These are phyloP conservation scores for Claviceps arundinis DNA, from an alignment of 2,329 filamentous ascomycete genomes.

Conservation along the genomic window DNA sequence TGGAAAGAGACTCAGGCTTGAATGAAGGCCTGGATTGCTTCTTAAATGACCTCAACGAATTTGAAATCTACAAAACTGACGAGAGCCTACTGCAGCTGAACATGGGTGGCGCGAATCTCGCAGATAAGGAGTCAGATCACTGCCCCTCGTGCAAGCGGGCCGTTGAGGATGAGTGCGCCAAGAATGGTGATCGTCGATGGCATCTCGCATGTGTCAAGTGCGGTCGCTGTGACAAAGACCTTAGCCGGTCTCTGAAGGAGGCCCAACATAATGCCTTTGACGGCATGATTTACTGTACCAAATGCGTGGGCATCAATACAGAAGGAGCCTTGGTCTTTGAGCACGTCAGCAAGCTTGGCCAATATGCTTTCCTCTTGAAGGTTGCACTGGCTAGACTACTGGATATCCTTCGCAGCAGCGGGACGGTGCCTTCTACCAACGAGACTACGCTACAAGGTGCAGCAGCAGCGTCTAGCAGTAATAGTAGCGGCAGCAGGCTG, in stretches of 20 bases:
- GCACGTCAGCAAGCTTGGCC: constrained; percentile 72
- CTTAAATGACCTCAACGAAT: constrained; percentile 66
- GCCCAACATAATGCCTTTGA: constrained; percentile 58
- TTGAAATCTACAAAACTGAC: constrained; percentile 64
- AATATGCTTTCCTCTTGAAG: constrained; percentile 85
- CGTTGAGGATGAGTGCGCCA: constrained; percentile 87
- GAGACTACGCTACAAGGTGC: constrained; percentile 35
- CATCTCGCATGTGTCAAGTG: constrained; percentile 76
- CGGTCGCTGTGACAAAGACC: constrained; percentile 47
- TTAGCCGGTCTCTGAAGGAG: constrained; percentile 55
- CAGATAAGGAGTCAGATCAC: constrained; percentile 69
- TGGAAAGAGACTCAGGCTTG: constrained; percentile 70
- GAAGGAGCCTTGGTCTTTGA: constrained; percentile 47
- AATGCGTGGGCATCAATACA: constrained; percentile 46
- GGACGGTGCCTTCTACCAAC: constrained; percentile 64
- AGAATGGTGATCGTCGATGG: constrained; percentile 63
- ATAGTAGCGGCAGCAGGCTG: not conserved
- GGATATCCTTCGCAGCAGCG: constrained; percentile 72
- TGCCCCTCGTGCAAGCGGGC: constrained; percentile 71
- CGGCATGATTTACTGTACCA: constrained; percentile 56
- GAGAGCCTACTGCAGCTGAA: constrained; percentile 56
- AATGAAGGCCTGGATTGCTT: constrained; percentile 70
- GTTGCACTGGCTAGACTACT: constrained; percentile 84
- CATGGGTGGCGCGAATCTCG: constrained; percentile 50
- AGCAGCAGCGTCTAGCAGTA: not conserved